Base-by-base conservation (phyloP, 1,284 basidiomycete species). In the Trametes pubescens region DNA sequence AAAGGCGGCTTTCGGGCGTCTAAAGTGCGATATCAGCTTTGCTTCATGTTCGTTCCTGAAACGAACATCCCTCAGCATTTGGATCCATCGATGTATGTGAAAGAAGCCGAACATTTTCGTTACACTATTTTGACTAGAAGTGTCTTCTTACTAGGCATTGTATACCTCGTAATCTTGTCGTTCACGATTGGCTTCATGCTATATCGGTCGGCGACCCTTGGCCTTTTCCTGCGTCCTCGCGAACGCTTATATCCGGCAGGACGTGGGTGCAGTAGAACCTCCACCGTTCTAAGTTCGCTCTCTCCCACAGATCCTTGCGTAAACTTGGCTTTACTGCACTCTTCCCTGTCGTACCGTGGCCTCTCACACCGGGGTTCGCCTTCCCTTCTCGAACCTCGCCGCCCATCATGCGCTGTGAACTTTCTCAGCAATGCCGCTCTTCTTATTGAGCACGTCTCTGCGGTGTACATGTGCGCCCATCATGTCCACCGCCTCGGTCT, bases 221-320 rank as follows among this genome's bases (percentile, higher is more conserved):
- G 3, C 14, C 37, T 38, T 38, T 10, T 38, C 37, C 10, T 38
- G 37, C 37, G 11, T 16, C 6, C 18, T 16, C 40, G 8, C 16
- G 18, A n/a, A n/a, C 14, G 40, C 40, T 43, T 16, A 43, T 7
- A 18, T 13, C 40, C 18, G 18, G 14, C 18, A 13, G 18, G 14
- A n/a, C 1, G 18, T 43, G 40, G 14, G 14, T n/a, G 18, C 14
- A 4, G 18, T 7, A 43, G 47, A 14, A 16, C 24, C 2, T 26
- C 21, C 7, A 14, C 10, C 29, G 51, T 16, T 52, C 26, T 21
- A n/a, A 47, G 35, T 29, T n/a, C 11, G 18, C 21, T 54, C n/a
- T 6, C 44, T 63, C 64, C 56, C 61, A 63, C 66, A 68, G 64
- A 68, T 65, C 64, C 52, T 51, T 40, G n/a, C 56, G 52, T 55